Evolutionary conservation across 1,284 basidiomycete genomes (phyloP).

Genomic region (Cerrena zonata): DNA sequence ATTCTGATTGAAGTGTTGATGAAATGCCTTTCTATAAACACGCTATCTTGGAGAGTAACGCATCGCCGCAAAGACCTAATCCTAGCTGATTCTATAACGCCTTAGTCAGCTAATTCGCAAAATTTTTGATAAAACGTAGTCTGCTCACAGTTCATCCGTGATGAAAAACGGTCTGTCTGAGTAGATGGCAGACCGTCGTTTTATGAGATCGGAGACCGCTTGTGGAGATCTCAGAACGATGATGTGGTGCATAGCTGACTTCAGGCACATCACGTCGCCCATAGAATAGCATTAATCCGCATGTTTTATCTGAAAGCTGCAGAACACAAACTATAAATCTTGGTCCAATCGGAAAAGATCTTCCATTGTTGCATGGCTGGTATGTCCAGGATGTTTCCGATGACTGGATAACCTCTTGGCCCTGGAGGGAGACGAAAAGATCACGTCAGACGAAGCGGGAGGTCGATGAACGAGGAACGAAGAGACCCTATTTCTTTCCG

Average conservation of each 20-base stretch:
- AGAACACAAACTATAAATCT: neutral
- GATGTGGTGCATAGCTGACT: neutral
- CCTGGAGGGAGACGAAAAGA: slow-evolving; percentile 10
- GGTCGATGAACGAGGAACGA: too few species aligned
- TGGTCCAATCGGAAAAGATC: neutral
- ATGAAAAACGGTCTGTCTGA: slow-evolving; percentile 32
- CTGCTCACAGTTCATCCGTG: slow-evolving; percentile 25
- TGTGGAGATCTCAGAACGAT: slow-evolving; percentile 30
- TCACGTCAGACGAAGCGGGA: too few species aligned
- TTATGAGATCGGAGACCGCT: slow-evolving; percentile 28
- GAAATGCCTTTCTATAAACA: slow-evolving; percentile 2
- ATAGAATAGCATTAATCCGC: neutral
- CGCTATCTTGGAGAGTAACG: slow-evolving; percentile 7
- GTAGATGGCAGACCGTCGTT: slow-evolving; percentile 29
- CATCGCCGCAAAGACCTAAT: slow-evolving; percentile 5
- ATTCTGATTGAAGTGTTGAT: slow-evolving; percentile 7
- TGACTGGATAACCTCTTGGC: slow-evolving; percentile 1
- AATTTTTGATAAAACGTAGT: neutral
- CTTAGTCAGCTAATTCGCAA: neutral
- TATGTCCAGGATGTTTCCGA: slow-evolving; percentile 8
- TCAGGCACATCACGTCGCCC: slow-evolving; percentile 2
- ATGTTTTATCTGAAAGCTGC: too few species aligned
- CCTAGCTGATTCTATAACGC: slow-evolving; percentile 1
- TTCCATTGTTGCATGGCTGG: slow-evolving; percentile 12
- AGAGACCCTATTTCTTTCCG: too few species aligned